Evolutionary conservation across 2,329 filamentous ascomycete genomes (phyloP).

Genomic region (Diaporthe citriasiana): DNA sequence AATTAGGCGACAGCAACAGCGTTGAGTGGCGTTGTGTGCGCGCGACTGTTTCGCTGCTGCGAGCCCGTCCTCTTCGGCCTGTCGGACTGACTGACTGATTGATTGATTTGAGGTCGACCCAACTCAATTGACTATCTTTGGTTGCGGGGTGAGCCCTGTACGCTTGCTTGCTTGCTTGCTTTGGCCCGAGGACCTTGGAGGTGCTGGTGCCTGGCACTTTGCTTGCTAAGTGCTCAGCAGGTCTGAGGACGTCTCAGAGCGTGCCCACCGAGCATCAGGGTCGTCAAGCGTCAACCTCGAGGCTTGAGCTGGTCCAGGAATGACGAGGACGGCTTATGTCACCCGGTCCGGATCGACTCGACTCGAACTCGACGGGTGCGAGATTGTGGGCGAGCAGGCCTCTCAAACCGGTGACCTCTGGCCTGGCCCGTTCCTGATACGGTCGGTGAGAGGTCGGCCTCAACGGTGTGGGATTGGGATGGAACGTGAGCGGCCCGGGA

Average conservation of each 20-base stretch:
- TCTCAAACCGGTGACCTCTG: constrained; percentile 13
- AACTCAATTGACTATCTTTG: constrained; percentile 25
- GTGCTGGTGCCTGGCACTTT: neutral
- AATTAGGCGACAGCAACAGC: constrained; percentile 8
- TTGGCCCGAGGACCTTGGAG: constrained; percentile 3
- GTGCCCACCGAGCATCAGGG: neutral
- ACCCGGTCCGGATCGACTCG: neutral
- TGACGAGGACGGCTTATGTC: constrained; percentile 23
- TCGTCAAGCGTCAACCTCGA: neutral
- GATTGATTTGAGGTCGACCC: neutral
- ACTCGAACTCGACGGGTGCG: neutral
- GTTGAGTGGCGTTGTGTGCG: neutral
- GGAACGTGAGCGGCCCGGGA: constrained; percentile 11
- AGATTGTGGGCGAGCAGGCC: neutral
- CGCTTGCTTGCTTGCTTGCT: constrained; percentile 4
- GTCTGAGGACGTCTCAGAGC: neutral
- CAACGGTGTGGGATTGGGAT: neutral
- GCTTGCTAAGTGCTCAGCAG: neutral
- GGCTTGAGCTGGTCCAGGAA: neutral
- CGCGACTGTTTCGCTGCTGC: neutral
- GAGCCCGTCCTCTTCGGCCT: neutral
- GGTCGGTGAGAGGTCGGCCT: constrained; percentile 10
- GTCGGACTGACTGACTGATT: neutral
- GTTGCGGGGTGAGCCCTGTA: constrained; percentile 17
- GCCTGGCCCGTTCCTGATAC: constrained; percentile 31